Conservation (phyloP, 176 grass and related monocot genomes). For the Leersia perrieri region DNA sequence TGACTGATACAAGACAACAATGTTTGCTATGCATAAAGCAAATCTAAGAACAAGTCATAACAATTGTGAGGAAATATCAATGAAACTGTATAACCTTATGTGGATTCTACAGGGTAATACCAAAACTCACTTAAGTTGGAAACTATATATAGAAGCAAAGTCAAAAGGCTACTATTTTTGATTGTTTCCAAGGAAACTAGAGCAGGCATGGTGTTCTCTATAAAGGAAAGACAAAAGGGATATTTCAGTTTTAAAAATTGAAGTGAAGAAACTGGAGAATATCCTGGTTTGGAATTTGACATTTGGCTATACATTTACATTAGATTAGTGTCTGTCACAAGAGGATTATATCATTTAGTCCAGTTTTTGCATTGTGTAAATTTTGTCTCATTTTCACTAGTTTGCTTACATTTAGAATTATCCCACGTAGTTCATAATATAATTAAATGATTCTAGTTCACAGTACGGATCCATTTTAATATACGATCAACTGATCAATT, state of each 20-base stretch:
- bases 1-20: not conserved
- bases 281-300: not conserved
- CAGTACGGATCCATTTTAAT: not conserved
- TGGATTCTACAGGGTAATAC: no score
- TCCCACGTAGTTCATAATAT: not conserved
- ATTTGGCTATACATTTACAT: slow-evolving; percentile 1
- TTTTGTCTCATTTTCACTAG: not conserved
- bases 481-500: not conserved
- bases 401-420: slow-evolving; percentile 13
- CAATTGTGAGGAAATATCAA: not conserved
- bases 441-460: not conserved
- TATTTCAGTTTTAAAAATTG: no score
- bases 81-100: not conserved
- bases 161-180: not conserved
- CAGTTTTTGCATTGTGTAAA: not conserved
- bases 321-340: not conserved
- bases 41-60: slow-evolving; percentile 4
- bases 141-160: not conserved
- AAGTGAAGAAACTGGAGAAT: not conserved
- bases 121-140: not conserved
- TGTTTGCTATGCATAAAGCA: not conserved
- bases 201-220: no score
- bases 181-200: not conserved
- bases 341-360: slow-evolving; percentile 8
- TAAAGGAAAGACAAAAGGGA: no score